A percentile compares a stretch with the other conserved stretches of the same genome.
Conservation (phyloP, 169 alveolate species). For the Cyclospora cayetanensis region DNA sequence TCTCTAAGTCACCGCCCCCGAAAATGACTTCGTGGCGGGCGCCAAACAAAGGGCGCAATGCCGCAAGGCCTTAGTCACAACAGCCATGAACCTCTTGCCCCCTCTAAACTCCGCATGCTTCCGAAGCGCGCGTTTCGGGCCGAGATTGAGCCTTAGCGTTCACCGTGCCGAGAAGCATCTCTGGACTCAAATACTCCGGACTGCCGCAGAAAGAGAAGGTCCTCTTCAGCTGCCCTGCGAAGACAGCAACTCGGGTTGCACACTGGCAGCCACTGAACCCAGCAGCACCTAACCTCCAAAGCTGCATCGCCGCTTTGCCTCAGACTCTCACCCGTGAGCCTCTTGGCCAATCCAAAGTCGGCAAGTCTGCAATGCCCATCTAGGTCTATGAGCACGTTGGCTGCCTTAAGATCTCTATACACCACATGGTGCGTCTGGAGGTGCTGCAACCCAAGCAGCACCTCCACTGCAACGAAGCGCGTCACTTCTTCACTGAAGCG, state of each 20-base stretch:
- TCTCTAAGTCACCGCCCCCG: too few relatives aligned
- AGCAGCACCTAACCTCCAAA: neutral
- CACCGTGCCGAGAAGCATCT: slow-evolving; percentile 61
- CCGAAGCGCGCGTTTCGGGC: neutral
- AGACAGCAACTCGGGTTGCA: too few relatives aligned
- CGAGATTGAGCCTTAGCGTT: neutral
- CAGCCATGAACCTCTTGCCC: too few relatives aligned
- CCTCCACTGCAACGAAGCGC: slow-evolving; percentile 54
- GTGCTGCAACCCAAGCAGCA: slow-evolving; percentile 22
- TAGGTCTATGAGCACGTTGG: slow-evolving; percentile 37
- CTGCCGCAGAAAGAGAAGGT: slow-evolving; percentile 61
- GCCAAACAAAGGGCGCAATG: too few relatives aligned
- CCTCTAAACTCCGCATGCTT: too few relatives aligned
- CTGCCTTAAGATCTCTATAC: slow-evolving; percentile 55
- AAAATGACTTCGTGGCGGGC: too few relatives aligned
- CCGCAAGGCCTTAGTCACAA: too few relatives aligned
- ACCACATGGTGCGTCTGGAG: slow-evolving; percentile 1
- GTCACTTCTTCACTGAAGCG: slow-evolving; percentile 13
- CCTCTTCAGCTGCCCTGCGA: neutral
- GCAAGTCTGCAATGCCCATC: slow-evolving; percentile 59
- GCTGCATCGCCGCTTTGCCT: neutral
- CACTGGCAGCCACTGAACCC: too few relatives aligned
- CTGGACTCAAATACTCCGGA: slow-evolving; percentile 62
- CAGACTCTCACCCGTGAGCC: slow-evolving; percentile 5
- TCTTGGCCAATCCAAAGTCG: slow-evolving; percentile 30